A percentile compares a stretch with the other conserved stretches of the same genome.
Evolutionary conservation across 768 basidiomycete species (phyloP).

Genomic region (Ephemerocybe angulata): DNA sequence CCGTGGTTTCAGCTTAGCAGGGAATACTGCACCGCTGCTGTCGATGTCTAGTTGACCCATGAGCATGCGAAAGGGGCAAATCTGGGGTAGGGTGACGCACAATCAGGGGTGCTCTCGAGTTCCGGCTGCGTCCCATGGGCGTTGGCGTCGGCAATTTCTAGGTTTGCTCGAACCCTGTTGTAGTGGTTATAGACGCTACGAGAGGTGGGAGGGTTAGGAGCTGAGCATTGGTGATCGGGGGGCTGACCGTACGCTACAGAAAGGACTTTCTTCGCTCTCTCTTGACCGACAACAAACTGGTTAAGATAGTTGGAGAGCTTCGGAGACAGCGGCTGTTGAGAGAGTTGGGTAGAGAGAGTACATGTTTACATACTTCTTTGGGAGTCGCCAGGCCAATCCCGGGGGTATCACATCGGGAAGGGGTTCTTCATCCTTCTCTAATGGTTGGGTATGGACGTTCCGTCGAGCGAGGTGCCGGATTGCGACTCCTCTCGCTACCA

Average conservation of each 20-base stretch:
- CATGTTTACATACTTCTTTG: constrained; percentile 38
- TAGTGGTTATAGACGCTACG: constrained; percentile 92
- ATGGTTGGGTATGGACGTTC: constrained; percentile 54
- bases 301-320: constrained; percentile 84
- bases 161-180: constrained; percentile 77
- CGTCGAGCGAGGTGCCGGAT: constrained; percentile 18
- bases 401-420: constrained; percentile 30
- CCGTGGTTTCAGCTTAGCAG: constrained; percentile 64
- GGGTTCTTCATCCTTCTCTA: constrained; percentile 33
- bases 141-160: constrained; percentile 44
- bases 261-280: constrained; percentile 87
- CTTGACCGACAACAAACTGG: constrained; percentile 89
- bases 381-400: constrained; percentile 57
- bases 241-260: constrained; percentile 78
- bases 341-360: background rate
- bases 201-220: constrained; percentile 1
- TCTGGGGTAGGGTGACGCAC: constrained; percentile 7
- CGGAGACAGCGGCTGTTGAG: background rate
- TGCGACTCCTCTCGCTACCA: background rate
- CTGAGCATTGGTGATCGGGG: background rate
- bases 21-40: constrained; percentile 41
- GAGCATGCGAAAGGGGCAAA: background rate
- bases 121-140: constrained; percentile 17
- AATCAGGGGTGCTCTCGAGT: constrained; percentile 13
- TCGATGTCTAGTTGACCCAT: background rate